A percentile compares a stretch with the other conserved stretches of the same genome.
Evolutionary conservation across 1,284 basidiomycete genomes (phyloP).

Genomic region (Cryptococcus sp.): DNA sequence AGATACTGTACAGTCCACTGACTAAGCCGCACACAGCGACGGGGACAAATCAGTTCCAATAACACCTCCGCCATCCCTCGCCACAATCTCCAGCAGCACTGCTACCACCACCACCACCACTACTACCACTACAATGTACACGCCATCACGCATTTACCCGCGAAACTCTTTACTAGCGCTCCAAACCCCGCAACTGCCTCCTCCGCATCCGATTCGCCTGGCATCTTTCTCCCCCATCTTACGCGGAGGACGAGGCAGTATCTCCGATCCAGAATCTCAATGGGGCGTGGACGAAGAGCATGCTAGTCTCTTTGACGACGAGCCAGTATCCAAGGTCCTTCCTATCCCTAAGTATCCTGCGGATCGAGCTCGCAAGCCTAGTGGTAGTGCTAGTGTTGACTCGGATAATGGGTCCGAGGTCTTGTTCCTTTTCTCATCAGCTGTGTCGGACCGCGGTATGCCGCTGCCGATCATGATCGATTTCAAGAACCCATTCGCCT

Average conservation of each 20-base stretch:
- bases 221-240: conserved; percentile 15
- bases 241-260: background rate
- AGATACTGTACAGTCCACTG: too few species aligned
- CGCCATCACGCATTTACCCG: background rate
- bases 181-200: background rate
- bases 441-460: background rate
- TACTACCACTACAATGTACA: too few species aligned
- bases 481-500: conserved; percentile 16
- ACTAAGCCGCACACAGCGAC: too few species aligned
- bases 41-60: background rate
- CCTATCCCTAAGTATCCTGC: conserved; percentile 8
- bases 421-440: conserved; percentile 12
- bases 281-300: conserved; percentile 12
- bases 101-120: conserved; percentile 6
- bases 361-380: background rate
- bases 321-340: conserved; percentile 13
- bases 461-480: conserved; percentile 13
- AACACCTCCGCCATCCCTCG: conserved; percentile 10
- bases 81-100: background rate
- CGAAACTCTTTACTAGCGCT: conserved; percentile 12
- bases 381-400: background rate
- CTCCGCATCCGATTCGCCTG: conserved; percentile 7
- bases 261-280: conserved; percentile 1
- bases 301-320: conserved; percentile 11
- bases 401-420: conserved; percentile 1